Conservation (phyloP, 1,139 yeast species). For the Kluyveromyces sp. region DNA sequence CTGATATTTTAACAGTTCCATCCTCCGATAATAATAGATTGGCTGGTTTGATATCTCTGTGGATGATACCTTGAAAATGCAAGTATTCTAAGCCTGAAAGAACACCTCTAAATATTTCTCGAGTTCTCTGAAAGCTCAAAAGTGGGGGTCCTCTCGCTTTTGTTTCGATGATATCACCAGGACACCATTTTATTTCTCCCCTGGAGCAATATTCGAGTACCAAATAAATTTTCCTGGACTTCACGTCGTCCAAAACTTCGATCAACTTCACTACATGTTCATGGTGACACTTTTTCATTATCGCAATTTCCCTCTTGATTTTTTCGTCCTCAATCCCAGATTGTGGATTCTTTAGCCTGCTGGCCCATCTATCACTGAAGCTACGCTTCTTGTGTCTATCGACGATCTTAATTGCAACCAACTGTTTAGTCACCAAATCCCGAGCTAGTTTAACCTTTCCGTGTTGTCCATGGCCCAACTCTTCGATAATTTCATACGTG, state of each 20-base stretch:
- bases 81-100: conserved; percentile 84
- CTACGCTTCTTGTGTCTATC: conserved; percentile 46
- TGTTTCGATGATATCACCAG: conserved; percentile 35
- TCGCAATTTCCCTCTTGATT: conserved; percentile 86
- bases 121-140: conserved; percentile 55
- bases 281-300: conserved; percentile 88
- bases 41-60: conserved; percentile 96
- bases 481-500: conserved; percentile 80
- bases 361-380: conserved; percentile 12
- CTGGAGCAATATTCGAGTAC: conserved; percentile 86
- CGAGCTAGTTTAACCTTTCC: conserved; percentile 92
- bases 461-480: conserved; percentile 93
- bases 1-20: conserved; percentile 81
- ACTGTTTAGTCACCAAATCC: conserved; percentile 58
- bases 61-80: conserved; percentile 90
- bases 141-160: conserved; percentile 49
- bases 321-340: conserved; percentile 37
- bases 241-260: conserved; percentile 85
- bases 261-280: conserved; percentile 80
- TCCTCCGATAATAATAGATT: conserved; percentile 69
- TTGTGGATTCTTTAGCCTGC: conserved; percentile 5
- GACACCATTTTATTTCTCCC: conserved; percentile 84
- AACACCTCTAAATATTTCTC: conserved; percentile 76
- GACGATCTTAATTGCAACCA: conserved; percentile 90
- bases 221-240: conserved; percentile 77